Evolutionary conservation across 2,329 filamentous ascomycete genomes (phyloP), one percentile per base, ranked within the genome.

Genomic region (Epichloe gansuensis): DNA sequence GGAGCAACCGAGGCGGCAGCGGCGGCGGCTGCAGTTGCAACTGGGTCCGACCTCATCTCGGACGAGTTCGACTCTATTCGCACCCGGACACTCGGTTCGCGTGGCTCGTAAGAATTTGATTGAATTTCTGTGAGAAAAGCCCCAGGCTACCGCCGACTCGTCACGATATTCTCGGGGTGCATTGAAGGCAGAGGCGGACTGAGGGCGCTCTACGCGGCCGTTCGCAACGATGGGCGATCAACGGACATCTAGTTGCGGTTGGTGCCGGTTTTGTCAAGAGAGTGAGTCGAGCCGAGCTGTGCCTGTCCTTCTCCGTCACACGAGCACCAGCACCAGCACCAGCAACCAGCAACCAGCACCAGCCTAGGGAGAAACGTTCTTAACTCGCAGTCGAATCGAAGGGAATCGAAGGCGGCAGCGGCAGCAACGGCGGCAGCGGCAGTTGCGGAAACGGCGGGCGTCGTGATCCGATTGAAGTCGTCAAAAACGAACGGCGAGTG

Each of bases 41-140:
- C 51, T 45, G 54, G 47, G 37, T 53, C 51, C 39, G 48, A 48
- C 46, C 48, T 51, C 54, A 55, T 55, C 35, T 51, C 51, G 43
- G 35, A 37, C 34, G 15, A 23, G 34, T 15, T 39, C 15, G 42
- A 31, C 49, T 37, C 49, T 25, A 6, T 41, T 39, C 12, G 31
- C 47, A 34, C 25, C 34, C 38, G 5, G 31, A 9, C 13, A 43
- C 48, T 31, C 28, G 38, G 34, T 48, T 17, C 9, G 9, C 37
- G 13, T 39, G 37, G 3, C 13, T 37, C 35, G 46, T 21, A 8
- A 17, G 39, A 45, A 35, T 13, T 11, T 15, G n/a, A 50, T 21
- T 25, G 6, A 11, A 8, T 38, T 38, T 39, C 21, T 15, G 28
- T 34, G 23, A 11, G 43, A 44, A 47, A 17, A 21, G 31, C 21